These are phyloP conservation scores for Bombardia bombarda DNA, from an alignment of 495 filamentous ascomycete genomes.

Conservation along the genomic window DNA sequence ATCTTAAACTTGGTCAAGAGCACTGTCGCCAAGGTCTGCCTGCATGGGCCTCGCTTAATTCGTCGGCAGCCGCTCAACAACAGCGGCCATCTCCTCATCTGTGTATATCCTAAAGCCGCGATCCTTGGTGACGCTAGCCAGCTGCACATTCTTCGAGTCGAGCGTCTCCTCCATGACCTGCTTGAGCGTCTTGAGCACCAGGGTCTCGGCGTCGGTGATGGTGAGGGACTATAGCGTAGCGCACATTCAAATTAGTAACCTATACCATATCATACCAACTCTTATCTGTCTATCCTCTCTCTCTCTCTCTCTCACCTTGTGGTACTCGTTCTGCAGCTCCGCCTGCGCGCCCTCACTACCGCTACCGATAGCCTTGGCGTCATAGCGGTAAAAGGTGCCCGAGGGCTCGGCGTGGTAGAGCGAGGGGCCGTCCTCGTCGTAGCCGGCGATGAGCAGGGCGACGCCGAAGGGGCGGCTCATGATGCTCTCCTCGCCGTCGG, in stretches of 20 bases:
- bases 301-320: too few relatives aligned
- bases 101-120: slow-evolving; percentile 96
- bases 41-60: too few relatives aligned
- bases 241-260: background rate
- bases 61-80: slow-evolving; percentile 65
- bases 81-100: slow-evolving; percentile 89
- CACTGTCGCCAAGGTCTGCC: too few relatives aligned
- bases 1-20: too few relatives aligned
- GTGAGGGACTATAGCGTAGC: slow-evolving; percentile 59
- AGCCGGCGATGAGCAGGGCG: slow-evolving; percentile 90
- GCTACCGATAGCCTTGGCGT: slow-evolving; percentile 96
- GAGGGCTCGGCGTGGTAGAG: slow-evolving; percentile 97
- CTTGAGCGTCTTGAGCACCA: slow-evolving; percentile 97
- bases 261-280: too few relatives aligned
- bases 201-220: slow-evolving; percentile 82
- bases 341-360: slow-evolving; percentile 96
- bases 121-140: slow-evolving; percentile 95
- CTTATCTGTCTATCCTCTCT: too few relatives aligned
- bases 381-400: slow-evolving; percentile 97
- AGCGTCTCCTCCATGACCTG: slow-evolving; percentile 99
- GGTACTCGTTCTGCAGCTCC: slow-evolving; percentile 96
- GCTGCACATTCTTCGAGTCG: slow-evolving; percentile 94
- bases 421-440: slow-evolving; percentile 93
- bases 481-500: slow-evolving; percentile 95
- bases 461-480: slow-evolving; percentile 97